Evolutionary conservation across 2,329 filamentous ascomycete genomes (phyloP), one percentile per base, ranked within the genome.

Genomic region (Claviceps sp.): DNA sequence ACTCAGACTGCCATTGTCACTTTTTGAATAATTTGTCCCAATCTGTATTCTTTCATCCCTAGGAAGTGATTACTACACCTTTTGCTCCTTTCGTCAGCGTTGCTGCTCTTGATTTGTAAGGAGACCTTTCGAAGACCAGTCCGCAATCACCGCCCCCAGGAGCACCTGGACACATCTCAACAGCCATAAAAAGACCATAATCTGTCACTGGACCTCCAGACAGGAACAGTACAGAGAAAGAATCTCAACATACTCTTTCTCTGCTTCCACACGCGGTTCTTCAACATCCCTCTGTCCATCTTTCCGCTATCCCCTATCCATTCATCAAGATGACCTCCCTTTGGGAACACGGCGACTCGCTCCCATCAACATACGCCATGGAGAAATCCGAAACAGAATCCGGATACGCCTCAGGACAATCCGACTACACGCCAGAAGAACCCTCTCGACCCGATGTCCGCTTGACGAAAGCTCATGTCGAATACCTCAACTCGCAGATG

Each of bases 401-500:
- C 38, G 91, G 91, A 57, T 96, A 96, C 72, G 87, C 82, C 62
- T 84, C 75, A n/a, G 67, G 63, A 45, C 63, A 67, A 50, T 70
- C 68, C 47, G 67, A 69, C 57, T 68, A 68, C 57, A 64, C 65
- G n/a, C 62, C 67, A 24, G 62, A 63, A 42, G 62, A 60, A 44
- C 61, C 63, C 37, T 64, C 57, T 58, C 75, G 91, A 20, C 86
- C 90, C 14, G 80, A 87, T 55, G 77, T 97, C 62, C 82, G 84
- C 68, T 88, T 98, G 73, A 91, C 88, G 58, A 85, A 85, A 67
- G 79, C 85, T 57, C 91, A 98, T 68, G 76, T 97, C 60, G 84
- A 87, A 62, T 91, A 91, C 69, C 78, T 98, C 67, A 98, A 98
- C 76, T 72, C 82, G 57, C 88, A 95, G 69, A 74, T 98, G 60